Base-by-base conservation (phyloP, 1,284 basidiomycete species). In the Boletus sp. region DNA sequence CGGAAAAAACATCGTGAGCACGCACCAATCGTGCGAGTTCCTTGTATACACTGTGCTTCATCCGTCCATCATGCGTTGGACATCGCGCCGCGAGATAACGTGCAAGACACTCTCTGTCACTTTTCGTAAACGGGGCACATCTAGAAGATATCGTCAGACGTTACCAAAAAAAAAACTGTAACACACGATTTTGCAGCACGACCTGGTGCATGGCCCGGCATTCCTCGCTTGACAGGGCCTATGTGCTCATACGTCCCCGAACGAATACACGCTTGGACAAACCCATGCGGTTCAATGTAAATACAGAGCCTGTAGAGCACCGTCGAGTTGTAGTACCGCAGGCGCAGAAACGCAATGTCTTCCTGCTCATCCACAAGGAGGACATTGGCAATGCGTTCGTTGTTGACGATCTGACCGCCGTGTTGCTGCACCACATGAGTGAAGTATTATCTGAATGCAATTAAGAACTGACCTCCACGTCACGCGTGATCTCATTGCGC, bases 31-130 rank as follows among this genome's bases (percentile, higher is more conserved):
- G 27, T 75, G 68, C 74, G n/a, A 85, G 74, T 4, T 64, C 68
- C 61, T 75, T 65, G 68, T 83, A 85, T 38, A 80, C 62, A 2
- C 13, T 67, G 48, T 78, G 80, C 1, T 83, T 83, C 50, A 70
- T 66, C 21, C 83, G 76, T 6, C 80, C 79, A 1, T 75, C 74
- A 3, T 27, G 60, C 7, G 52, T 57, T 28, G 74, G 72, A 50
- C 27, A 66, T 4, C 56, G 57, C 33, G 67, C 74, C 50, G 74
- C 70, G 49, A 73, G 17, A 49, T 75, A 75, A 58, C 58, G 58
- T 7, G 69, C 73, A 1, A 73, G 65, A 31, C 59, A 25, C 0
- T 72, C 53, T 17, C 64, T 56, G 5, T 73, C 72, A 2, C 67
- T 64, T 37, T 62, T 53, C 2, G 73, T 76, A 38, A 71, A 73